Base-by-base conservation (phyloP, 441 rosid species). In the Adansonia gregorii region DNA sequence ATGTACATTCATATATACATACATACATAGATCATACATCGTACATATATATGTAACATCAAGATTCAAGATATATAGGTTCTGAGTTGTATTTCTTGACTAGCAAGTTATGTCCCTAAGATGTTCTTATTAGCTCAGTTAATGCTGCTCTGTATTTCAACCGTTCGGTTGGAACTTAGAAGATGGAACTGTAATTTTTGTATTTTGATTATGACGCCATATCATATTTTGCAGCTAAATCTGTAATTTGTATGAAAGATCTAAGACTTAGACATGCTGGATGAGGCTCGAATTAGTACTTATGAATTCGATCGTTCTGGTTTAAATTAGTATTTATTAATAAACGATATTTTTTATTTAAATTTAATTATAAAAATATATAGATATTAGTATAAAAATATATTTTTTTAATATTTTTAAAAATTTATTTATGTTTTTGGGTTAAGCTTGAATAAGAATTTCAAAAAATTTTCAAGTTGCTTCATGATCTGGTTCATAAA, bases 11-110 rank as follows among this genome's bases (percentile, higher is more conserved):
- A 31, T 31, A 31, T 31, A 31, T 31, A 31, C 35, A 1, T 31
- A 31, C 35, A 31, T 31, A 31, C 35, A 31, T 31, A 31, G 0
- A 31, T 31, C 35, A 31, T 2, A 31, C 35, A 31, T 31, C 35
- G 2, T 31, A 31, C 35, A 31, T 31, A 31, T 31, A 31, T 31
- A 31, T 31, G 35, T 31, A 31, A 31, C 35, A 31, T 31, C 35
- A 31, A 31, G 35, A 31, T 31, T 31, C 35, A 3, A 51, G 46
- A 52, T 52, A 71, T 58, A 41, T 52, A 61, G 39, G 43, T 43
- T 70, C 19, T 24, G 41, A 24, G 66, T 27, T 61, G n/a, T 27
- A 61, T 61, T 61, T n/a, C 24, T 63, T 31, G 67, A 31, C 67
- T 12, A 63, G 43, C 31, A 24, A 63, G 67, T 14, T 63, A 31